phyloP scores from a whole-genome alignment of 495 filamentous ascomycete species.

The Peziza echinospora region DNA sequence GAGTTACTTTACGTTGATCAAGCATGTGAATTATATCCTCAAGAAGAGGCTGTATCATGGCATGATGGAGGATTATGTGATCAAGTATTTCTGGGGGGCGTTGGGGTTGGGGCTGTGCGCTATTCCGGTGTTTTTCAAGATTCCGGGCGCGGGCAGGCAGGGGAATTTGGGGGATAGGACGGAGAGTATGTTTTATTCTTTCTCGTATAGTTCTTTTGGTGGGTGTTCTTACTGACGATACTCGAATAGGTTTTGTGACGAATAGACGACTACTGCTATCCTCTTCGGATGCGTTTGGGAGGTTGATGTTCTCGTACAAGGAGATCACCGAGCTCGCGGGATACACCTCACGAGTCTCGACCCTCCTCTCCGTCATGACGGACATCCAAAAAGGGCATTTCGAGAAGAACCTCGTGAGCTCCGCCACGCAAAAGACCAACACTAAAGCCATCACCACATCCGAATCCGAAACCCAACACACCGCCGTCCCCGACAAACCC shows the following conservation, averaged over 20 bases:
- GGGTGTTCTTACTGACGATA: neutral
- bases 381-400: constrained; percentile 75
- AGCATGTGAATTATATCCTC: constrained; percentile 92
- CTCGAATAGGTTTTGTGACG: constrained; percentile 53
- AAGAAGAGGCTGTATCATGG: constrained; percentile 78
- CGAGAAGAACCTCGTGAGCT: constrained; percentile 87
- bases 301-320: constrained; percentile 95
- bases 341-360: constrained; percentile 79
- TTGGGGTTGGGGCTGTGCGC: constrained; percentile 84
- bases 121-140: constrained; percentile 83
- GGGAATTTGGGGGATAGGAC: constrained; percentile 69
- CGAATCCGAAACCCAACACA: neutral
- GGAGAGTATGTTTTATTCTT: constrained; percentile 37
- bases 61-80: constrained; percentile 97
- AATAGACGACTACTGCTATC: constrained; percentile 78
- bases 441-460: too few species aligned
- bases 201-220: neutral
- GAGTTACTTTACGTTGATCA: constrained; percentile 95
- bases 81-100: constrained; percentile 98
- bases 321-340: constrained; percentile 89
- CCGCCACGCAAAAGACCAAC: constrained; percentile 54
- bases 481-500: too few species aligned
- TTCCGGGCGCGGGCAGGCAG: constrained; percentile 38
- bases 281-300: constrained; percentile 86
- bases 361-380: constrained; percentile 79